Percentiles rank a stretch among this genome's conserved stretches.
These are phyloP conservation scores for Podaxis sp. DNA, from an alignment of 768 basidiomycete genomes.

Conservation along the genomic window DNA sequence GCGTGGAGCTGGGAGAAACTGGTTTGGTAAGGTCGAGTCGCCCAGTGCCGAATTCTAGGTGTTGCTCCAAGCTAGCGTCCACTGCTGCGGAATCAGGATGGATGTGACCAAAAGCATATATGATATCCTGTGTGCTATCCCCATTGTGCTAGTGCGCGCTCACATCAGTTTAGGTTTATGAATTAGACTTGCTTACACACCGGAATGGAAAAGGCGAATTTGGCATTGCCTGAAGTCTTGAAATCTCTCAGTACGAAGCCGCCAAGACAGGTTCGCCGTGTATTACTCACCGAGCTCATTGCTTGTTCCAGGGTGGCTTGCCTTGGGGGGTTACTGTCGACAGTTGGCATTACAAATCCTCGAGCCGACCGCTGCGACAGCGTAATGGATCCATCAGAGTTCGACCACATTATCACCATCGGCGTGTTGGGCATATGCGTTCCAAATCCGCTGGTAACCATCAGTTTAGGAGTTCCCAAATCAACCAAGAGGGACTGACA, in stretches of 20 bases:
- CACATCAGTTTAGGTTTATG: not conserved
- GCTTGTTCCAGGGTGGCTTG: slow-evolving; percentile 39
- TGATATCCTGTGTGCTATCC: slow-evolving; percentile 43
- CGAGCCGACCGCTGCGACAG: slow-evolving; percentile 64
- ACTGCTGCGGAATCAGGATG: slow-evolving; percentile 46
- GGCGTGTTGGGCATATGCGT: slow-evolving; percentile 50
- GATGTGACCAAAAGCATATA: slow-evolving; percentile 57
- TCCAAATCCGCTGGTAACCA: slow-evolving; percentile 55
- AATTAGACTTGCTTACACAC: slow-evolving; percentile 29
- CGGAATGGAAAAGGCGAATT: slow-evolving; percentile 51
- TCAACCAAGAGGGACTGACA: slow-evolving; percentile 36
- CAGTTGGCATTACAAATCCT: slow-evolving; percentile 53
- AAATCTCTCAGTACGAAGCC: slow-evolving; percentile 13
- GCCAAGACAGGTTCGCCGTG: not conserved
- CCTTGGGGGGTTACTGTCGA: slow-evolving; percentile 52
- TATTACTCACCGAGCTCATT: slow-evolving; percentile 37
- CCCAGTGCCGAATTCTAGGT: slow-evolving; percentile 42
- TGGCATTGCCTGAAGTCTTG: slow-evolving; percentile 41
- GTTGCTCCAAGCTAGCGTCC: slow-evolving; percentile 47
- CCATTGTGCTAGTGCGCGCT: slow-evolving; percentile 36
- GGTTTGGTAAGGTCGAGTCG: slow-evolving; percentile 49
- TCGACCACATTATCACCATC: slow-evolving; percentile 78
- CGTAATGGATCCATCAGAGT: slow-evolving; percentile 58
- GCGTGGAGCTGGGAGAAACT: slow-evolving; percentile 16
- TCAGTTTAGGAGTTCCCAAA: not conserved